A percentile compares a stretch with the other conserved stretches of the same genome.
Evolutionary conservation across 1,284 basidiomycete species (phyloP).

Genomic region (Fomitiporia mediterranea): DNA sequence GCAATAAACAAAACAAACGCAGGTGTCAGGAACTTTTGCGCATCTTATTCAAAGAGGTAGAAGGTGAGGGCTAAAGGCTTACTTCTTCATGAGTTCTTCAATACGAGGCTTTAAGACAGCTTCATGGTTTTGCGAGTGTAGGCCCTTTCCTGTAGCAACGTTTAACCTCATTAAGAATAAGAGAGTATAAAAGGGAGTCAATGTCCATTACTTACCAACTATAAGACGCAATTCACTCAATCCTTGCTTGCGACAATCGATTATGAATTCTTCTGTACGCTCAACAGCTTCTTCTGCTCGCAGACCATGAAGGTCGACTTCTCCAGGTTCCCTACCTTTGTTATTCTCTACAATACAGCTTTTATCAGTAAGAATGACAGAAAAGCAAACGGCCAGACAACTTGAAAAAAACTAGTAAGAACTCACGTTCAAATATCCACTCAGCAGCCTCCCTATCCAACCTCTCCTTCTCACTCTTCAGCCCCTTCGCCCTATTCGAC

Average conservation of each 20-base stretch:
- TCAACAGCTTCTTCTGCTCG: slow-evolving; percentile 92
- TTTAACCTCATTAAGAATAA: background rate
- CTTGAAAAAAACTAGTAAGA: background rate
- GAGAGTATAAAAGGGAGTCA: background rate
- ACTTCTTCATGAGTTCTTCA: slow-evolving; percentile 83
- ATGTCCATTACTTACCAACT: slow-evolving; percentile 55
- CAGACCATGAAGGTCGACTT: slow-evolving; percentile 87
- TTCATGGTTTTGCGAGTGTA: slow-evolving; percentile 77
- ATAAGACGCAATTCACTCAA: slow-evolving; percentile 77
- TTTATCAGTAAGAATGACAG: background rate
- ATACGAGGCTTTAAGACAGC: slow-evolving; percentile 95
- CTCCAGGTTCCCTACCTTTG: slow-evolving; percentile 63
- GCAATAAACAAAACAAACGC: background rate
- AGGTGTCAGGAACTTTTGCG: background rate
- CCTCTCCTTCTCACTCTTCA: slow-evolving; percentile 76
- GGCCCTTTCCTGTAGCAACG: slow-evolving; percentile 58
- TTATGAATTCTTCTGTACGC: slow-evolving; percentile 64
- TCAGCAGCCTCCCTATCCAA: slow-evolving; percentile 83
- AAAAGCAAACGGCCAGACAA: background rate
- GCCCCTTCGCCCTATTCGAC: slow-evolving; percentile 77
- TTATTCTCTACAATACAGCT: slow-evolving; percentile 69
- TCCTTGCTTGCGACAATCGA: slow-evolving; percentile 62
- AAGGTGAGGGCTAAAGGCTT: slow-evolving; percentile 22
- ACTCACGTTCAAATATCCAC: slow-evolving; percentile 69
- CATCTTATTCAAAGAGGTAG: background rate